Percentiles rank a stretch among this genome's conserved stretches.
These are phyloP conservation scores for Plasmodium relictum DNA, from an alignment of 169 alveolate species.

Conservation along the genomic window DNA sequence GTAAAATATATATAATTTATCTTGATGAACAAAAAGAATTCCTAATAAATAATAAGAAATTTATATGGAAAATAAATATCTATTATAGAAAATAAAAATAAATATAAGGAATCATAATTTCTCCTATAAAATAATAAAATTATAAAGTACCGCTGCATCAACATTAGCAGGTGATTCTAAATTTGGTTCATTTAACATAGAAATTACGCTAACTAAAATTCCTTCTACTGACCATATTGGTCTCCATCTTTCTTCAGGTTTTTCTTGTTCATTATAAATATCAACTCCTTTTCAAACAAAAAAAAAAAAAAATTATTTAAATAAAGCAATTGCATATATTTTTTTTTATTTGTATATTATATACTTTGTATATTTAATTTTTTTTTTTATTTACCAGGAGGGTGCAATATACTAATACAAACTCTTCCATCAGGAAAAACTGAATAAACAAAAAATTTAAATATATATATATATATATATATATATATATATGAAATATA, in stretches of 20 bases:
- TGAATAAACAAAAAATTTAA: slow-evolving; percentile 15
- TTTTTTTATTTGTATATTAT: neutral
- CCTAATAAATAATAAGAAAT: too few relatives aligned
- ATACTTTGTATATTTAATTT: neutral
- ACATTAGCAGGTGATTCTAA: slow-evolving; percentile 97
- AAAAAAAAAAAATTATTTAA: neutral
- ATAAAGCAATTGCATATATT: neutral
- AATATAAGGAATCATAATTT: neutral
- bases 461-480: slow-evolving; percentile 7
- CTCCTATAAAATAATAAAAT: neutral
- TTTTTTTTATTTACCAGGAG: slow-evolving; percentile 91
- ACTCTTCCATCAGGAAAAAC: slow-evolving; percentile 95
- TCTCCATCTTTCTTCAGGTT: slow-evolving; percentile 99
- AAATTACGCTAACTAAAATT: slow-evolving; percentile 95
- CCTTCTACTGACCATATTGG: slow-evolving; percentile 98
- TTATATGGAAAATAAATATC: too few relatives aligned
- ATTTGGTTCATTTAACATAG: slow-evolving; percentile 98
- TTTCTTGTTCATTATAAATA: slow-evolving; percentile 95
- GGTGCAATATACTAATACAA: slow-evolving; percentile 97
- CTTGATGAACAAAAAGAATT: too few relatives aligned
- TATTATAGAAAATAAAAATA: slow-evolving; percentile 16
- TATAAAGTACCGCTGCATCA: slow-evolving; percentile 92
- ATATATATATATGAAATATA: slow-evolving; percentile 31
- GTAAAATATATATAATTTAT: too few relatives aligned
- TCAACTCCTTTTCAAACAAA: slow-evolving; percentile 83